Evolutionary conservation across 768 basidiomycete species (phyloP).

Genomic region (Russula emetica): DNA sequence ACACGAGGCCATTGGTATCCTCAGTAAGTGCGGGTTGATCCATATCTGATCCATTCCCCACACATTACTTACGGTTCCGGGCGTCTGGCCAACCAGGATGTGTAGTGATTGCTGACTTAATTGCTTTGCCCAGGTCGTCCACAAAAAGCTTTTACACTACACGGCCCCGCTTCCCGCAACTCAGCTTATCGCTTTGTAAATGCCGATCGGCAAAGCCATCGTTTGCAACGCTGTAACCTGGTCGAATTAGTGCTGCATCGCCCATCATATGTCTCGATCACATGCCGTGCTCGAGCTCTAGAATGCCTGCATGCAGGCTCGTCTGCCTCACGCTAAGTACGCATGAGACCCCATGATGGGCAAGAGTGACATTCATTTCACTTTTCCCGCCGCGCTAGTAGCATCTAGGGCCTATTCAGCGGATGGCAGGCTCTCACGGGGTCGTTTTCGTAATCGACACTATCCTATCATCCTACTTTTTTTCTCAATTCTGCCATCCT

Average conservation of each 20-base stretch:
- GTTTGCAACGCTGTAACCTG: neutral
- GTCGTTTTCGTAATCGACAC: slow-evolving; percentile 17
- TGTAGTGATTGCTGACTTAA: slow-evolving; percentile 13
- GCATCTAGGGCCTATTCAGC: slow-evolving; percentile 7
- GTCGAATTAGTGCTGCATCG: slow-evolving; percentile 7
- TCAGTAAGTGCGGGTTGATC: neutral
- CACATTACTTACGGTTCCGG: neutral
- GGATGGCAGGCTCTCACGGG: slow-evolving; percentile 6
- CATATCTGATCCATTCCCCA: neutral
- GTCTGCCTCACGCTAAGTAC: slow-evolving; percentile 8
- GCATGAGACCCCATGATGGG: slow-evolving; percentile 23
- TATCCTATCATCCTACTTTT: neutral
- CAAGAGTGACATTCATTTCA: slow-evolving; percentile 16
- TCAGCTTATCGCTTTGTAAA: slow-evolving; percentile 2
- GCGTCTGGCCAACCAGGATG: neutral
- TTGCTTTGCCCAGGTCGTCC: neutral
- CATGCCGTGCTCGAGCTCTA: slow-evolving; percentile 17
- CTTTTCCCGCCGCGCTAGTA: slow-evolving; percentile 23
- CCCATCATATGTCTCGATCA: slow-evolving; percentile 22
- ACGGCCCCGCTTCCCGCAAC: neutral
- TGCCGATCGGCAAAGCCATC: slow-evolving; percentile 2
- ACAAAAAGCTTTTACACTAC: neutral
- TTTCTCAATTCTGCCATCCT: neutral
- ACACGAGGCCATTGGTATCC: neutral
- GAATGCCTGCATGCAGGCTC: slow-evolving; percentile 12